Evolutionary conservation across 1,284 basidiomycete genomes (phyloP).

Genomic region (Puccinia triticina): DNA sequence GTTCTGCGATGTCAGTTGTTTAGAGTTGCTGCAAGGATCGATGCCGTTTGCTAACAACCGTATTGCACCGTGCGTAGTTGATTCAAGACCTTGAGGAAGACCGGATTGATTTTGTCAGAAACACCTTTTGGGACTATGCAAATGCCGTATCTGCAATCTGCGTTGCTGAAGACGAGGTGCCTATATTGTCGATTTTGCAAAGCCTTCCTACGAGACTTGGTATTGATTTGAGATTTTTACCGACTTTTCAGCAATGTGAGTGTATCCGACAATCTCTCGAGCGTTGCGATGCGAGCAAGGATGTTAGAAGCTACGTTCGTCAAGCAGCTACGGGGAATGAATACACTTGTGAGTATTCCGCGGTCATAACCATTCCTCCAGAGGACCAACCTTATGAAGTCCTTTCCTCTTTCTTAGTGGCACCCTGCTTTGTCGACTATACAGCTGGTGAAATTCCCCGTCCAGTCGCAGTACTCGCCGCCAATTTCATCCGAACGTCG

Average conservation of each 20-base stretch:
- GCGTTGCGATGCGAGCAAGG: conserved; percentile 23
- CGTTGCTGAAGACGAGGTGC: conserved; percentile 86
- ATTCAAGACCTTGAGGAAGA: conserved; percentile 97
- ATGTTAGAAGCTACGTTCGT: conserved; percentile 24
- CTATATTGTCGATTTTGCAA: conserved; percentile 57
- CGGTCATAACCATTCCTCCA: background rate
- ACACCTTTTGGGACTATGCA: conserved; percentile 92
- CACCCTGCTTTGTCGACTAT: conserved; percentile 32
- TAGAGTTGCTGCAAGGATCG: background rate
- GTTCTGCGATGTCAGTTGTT: conserved; percentile 57
- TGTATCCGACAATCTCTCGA: conserved; percentile 19
- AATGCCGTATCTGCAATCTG: conserved; percentile 94
- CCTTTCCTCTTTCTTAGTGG: conserved; percentile 9
- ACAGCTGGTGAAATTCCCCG: conserved; percentile 15
- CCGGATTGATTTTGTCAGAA: conserved; percentile 87
- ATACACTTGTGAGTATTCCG: conserved; percentile 13
- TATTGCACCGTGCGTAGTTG: conserved; percentile 61
- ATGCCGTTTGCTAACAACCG: background rate
- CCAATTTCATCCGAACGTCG: conserved; percentile 19
- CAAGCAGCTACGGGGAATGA: conserved; percentile 34
- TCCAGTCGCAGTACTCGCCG: background rate
- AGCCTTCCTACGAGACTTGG: background rate
- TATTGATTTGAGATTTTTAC: too few relatives aligned
- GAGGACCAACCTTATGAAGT: background rate
- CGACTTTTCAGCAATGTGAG: conserved; percentile 46